These are phyloP conservation scores for Houttuynia cordata DNA, from an alignment of 164 flowering plant genomes.

Conservation along the genomic window DNA sequence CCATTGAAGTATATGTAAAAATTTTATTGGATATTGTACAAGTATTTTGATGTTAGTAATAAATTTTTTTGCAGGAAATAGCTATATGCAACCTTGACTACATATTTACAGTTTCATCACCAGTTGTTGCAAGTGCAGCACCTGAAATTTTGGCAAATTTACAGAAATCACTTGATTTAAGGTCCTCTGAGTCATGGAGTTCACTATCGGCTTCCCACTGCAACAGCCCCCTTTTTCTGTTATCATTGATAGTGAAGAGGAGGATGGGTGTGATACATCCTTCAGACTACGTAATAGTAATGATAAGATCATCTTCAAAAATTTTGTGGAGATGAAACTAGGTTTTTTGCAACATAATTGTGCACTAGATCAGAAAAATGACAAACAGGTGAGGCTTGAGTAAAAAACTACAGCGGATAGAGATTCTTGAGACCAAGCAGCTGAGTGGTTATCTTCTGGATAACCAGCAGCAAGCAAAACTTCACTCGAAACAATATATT, in stretches of 20 bases:
- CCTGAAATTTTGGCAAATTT: constrained; percentile 59
- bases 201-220: constrained; percentile 75
- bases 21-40: background rate
- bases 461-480: constrained; percentile 84
- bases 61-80: constrained; percentile 56
- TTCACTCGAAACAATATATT: constrained; percentile 40
- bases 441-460: constrained; percentile 67
- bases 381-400: constrained; percentile 60
- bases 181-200: constrained; percentile 91
- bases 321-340: constrained; percentile 16
- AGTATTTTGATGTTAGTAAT: background rate
- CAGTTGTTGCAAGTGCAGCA: constrained; percentile 53
- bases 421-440: constrained; percentile 79
- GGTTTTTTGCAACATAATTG: constrained; percentile 54
- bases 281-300: constrained; percentile 40
- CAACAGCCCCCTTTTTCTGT: constrained; percentile 88
- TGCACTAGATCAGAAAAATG: constrained; percentile 32
- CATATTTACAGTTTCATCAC: constrained; percentile 56
- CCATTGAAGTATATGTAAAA: too few species aligned
- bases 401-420: constrained; percentile 94
- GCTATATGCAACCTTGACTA: constrained; percentile 83
- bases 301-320: constrained; percentile 9
- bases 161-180: constrained; percentile 61
- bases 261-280: constrained; percentile 41
- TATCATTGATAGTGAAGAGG: constrained; percentile 69